Conservation (phyloP, 345 rosid genomes). For the Garcia nutans region DNA sequence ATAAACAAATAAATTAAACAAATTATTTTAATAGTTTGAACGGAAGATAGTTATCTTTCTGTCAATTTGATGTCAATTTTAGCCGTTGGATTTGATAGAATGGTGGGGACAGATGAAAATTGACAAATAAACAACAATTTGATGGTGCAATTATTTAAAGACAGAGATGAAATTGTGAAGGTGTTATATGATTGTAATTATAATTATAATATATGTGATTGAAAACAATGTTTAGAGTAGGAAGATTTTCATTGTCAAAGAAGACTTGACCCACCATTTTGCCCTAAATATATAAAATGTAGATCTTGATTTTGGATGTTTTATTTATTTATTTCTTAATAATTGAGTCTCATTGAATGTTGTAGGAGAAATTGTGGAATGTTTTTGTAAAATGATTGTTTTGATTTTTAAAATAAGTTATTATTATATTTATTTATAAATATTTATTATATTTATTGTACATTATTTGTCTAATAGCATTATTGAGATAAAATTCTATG, state of each 20-base stretch:
- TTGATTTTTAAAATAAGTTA: neutral
- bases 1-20: too few species aligned
- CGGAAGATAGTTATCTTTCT: too few species aligned
- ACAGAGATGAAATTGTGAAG: neutral
- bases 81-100: conserved; percentile 14
- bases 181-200: neutral
- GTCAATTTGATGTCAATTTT: neutral
- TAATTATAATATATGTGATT: neutral
- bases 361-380: neutral
- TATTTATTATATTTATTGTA: too few species aligned
- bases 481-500: neutral
- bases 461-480: neutral
- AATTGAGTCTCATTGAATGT: neutral
- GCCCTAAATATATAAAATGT: neutral
- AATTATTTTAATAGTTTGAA: too few species aligned
- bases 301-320: neutral
- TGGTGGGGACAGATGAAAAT: conserved; percentile 2
- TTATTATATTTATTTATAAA: too few species aligned
- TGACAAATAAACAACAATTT: neutral
- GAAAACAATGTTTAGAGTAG: neutral
- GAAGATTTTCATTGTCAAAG: neutral
- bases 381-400: neutral
- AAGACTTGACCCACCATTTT: neutral
- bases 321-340: neutral
- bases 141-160: too few species aligned